Evolutionary conservation across 768 basidiomycete genomes (phyloP).

Genomic region (Boletus coccyginus): DNA sequence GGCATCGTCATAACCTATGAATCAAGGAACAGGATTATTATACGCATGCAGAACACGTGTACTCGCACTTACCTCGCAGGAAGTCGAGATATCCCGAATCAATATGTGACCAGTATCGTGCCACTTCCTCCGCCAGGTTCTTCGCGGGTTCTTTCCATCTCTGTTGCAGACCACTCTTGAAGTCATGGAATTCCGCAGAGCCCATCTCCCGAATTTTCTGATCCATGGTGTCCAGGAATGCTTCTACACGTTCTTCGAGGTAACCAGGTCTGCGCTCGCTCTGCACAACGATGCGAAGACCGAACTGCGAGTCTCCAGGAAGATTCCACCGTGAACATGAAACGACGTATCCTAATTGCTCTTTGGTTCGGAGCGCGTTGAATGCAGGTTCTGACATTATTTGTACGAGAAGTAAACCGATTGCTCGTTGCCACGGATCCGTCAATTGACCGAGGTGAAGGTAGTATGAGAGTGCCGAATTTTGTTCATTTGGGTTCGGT

Average conservation of each 20-base stretch:
- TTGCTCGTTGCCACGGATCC: conserved; percentile 64
- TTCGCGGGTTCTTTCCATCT: conserved; percentile 86
- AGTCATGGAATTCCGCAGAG: conserved; percentile 70
- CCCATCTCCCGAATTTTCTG: conserved; percentile 64
- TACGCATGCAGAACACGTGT: background rate
- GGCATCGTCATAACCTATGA: conserved; percentile 71
- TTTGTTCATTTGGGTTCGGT: conserved; percentile 82
- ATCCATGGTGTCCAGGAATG: conserved; percentile 79
- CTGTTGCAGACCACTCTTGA: conserved; percentile 72
- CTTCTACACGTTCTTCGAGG: conserved; percentile 85
- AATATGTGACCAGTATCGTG: conserved; percentile 68
- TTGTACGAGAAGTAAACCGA: conserved; percentile 70
- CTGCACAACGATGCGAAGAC: conserved; percentile 83
- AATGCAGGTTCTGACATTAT: conserved; percentile 92
- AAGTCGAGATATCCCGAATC: conserved; percentile 86
- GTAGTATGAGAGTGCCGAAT: conserved; percentile 85
- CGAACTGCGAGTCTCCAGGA: conserved; percentile 65
- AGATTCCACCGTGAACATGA: conserved; percentile 55
- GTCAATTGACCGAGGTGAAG: conserved; percentile 69
- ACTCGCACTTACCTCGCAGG: conserved; percentile 59
- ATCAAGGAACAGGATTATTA: background rate
- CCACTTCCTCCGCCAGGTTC: conserved; percentile 80
- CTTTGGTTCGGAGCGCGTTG: conserved; percentile 85
- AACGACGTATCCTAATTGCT: conserved; percentile 95
- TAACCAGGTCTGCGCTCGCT: conserved; percentile 78